phyloP scores from a whole-genome alignment of 495 filamentous ascomycete species.

The Hapsidospora chrysogenum region DNA sequence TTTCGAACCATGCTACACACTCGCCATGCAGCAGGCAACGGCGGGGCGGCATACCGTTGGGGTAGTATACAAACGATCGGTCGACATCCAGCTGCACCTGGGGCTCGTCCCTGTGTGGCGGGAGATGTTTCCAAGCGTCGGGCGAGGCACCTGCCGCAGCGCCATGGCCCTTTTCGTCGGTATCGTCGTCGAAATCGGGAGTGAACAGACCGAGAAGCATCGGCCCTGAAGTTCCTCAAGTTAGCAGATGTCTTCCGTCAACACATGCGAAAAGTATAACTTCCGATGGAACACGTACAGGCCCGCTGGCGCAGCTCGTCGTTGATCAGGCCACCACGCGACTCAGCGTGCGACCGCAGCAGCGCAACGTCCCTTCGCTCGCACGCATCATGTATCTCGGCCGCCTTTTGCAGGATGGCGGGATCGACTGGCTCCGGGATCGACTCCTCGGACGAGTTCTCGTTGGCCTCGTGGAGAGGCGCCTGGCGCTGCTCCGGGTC shows the following conservation, averaged over 20 bases:
- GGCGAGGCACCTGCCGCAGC: constrained; percentile 8
- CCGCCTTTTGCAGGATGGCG: constrained; percentile 7
- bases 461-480: not conserved
- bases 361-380: constrained; percentile 39
- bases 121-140: constrained; percentile 34
- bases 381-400: constrained; percentile 50
- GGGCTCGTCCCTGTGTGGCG: constrained; percentile 63
- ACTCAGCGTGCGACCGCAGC: constrained; percentile 50
- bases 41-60: no score
- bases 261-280: constrained; percentile 2
- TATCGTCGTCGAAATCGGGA: constrained; percentile 2
- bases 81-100: constrained; percentile 87
- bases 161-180: constrained; percentile 1
- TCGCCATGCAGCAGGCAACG: no score
- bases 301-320: constrained; percentile 68
- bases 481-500: no score
- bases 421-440: not conserved
- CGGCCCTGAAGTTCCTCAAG: constrained; percentile 41
- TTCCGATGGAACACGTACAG: constrained; percentile 43
- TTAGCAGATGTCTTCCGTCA: constrained; percentile 6
- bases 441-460: not conserved
- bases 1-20: no score
- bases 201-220: constrained; percentile 46
- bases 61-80: constrained; percentile 94
- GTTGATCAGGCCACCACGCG: constrained; percentile 56